Percentiles rank a stretch among this genome's conserved stretches.
Evolutionary conservation across 1,284 basidiomycete species (phyloP).

Genomic region (Tilletia indica): DNA sequence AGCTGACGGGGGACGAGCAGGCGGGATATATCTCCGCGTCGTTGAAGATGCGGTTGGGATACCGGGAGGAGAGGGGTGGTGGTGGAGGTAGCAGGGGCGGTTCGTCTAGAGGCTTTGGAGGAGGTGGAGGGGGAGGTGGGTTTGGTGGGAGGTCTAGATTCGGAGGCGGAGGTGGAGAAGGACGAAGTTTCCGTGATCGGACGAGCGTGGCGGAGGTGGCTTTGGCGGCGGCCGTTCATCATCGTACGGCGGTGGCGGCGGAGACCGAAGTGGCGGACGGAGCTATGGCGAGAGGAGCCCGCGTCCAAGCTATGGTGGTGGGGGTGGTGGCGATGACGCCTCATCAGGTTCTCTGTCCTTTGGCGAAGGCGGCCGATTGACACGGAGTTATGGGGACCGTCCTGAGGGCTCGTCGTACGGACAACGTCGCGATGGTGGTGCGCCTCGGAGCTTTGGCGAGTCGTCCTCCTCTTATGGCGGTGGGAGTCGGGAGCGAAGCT

Average conservation of each 20-base stretch:
- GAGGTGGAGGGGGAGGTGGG: not conserved
- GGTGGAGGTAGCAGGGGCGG: not conserved
- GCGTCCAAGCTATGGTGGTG: too few species aligned
- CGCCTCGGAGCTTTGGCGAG: too few species aligned
- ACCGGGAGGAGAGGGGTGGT: constrained; percentile 1
- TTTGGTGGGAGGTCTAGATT: constrained; percentile 24
- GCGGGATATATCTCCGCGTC: constrained; percentile 32
- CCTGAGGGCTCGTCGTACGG: too few species aligned
- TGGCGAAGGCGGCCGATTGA: too few species aligned
- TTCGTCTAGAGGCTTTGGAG: not conserved
- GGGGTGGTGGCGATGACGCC: too few species aligned
- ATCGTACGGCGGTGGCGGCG: not conserved
- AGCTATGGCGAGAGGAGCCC: not conserved
- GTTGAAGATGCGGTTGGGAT: constrained; percentile 35
- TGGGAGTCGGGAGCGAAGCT: too few species aligned
- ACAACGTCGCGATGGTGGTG: too few species aligned
- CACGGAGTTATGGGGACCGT: too few species aligned
- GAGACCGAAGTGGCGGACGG: not conserved
- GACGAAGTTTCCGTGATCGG: not conserved
- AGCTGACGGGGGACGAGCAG: constrained; percentile 27
- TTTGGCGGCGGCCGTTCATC: not conserved
- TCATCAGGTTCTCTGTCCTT: too few species aligned
- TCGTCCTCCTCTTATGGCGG: too few species aligned
- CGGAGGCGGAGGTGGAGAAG: constrained; percentile 27
- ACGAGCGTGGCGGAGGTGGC: not conserved